A percentile compares a stretch with the other conserved stretches of the same genome.
Conservation (phyloP, 2,329 filamentous ascomycete genomes). For the Neoarthrinium moseri region DNA sequence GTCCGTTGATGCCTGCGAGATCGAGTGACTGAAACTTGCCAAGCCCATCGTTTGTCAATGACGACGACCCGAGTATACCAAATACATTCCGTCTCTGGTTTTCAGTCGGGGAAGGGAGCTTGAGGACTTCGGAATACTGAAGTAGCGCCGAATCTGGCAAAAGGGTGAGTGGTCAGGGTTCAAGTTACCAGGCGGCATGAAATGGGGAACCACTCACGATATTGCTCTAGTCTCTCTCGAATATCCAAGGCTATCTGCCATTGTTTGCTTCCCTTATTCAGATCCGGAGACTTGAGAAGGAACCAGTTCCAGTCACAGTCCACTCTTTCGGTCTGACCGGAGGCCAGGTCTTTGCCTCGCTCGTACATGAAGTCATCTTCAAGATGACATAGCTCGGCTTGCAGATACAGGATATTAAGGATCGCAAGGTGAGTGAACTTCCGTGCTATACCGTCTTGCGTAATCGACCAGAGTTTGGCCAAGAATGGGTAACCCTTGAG, state of each 20-base stretch:
- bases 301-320: constrained; percentile 10
- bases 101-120: constrained; percentile 1
- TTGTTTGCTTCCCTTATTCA: constrained; percentile 8
- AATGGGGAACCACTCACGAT: constrained; percentile 4
- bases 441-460: constrained; percentile 3
- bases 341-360: neutral
- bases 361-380: constrained; percentile 2
- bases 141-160: constrained; percentile 7
- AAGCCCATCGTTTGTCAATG: constrained; percentile 3
- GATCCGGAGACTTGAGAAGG: constrained; percentile 1
- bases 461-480: constrained; percentile 7
- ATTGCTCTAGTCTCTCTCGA: constrained; percentile 6
- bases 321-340: neutral
- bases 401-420: constrained; percentile 9
- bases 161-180: too few relatives aligned
- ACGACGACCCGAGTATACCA: constrained; percentile 3
- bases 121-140: neutral
- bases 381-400: constrained; percentile 10
- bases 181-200: too few relatives aligned
- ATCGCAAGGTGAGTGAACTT: constrained; percentile 8
- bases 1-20: constrained; percentile 6
- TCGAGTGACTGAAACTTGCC: constrained; percentile 8
- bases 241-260: constrained; percentile 9
- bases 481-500: constrained; percentile 5
- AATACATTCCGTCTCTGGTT: constrained; percentile 2